Conservation (phyloP, 805 yeast species). For the Starmerella ratchasimensis region DNA sequence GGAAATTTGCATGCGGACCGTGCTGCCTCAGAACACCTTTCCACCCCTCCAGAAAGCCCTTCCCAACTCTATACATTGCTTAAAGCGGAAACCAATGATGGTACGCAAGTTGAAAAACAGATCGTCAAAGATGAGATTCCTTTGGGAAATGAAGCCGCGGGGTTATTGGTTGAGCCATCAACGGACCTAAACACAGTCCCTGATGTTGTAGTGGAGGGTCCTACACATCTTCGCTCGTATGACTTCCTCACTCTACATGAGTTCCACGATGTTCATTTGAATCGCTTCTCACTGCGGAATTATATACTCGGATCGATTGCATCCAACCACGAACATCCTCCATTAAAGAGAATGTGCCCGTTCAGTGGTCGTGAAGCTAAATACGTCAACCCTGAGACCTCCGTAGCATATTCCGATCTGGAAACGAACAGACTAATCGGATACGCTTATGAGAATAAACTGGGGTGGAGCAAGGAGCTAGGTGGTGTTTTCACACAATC, state of each 20-base stretch:
- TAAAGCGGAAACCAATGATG: slow-evolving; percentile 11
- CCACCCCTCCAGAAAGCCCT: too few relatives aligned
- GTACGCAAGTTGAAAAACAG: background rate
- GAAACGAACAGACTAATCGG: slow-evolving; percentile 61
- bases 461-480: slow-evolving; percentile 39
- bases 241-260: slow-evolving; percentile 41
- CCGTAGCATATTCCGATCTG: slow-evolving; percentile 73
- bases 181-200: too few relatives aligned
- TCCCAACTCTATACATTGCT: slow-evolving; percentile 1
- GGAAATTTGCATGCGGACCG: background rate
- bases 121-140: background rate
- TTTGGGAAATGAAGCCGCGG: too few relatives aligned
- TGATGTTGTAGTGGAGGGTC: slow-evolving; percentile 9
- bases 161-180: too few relatives aligned
- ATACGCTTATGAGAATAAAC: slow-evolving; percentile 34
- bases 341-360: slow-evolving; percentile 50
- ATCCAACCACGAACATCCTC: slow-evolving; percentile 11
- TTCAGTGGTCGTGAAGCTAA: slow-evolving; percentile 68
- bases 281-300: slow-evolving; percentile 21
- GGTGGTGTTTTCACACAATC: slow-evolving; percentile 31
- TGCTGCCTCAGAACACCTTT: background rate
- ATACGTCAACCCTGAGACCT: slow-evolving; percentile 78
- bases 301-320: slow-evolving; percentile 49
- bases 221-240: slow-evolving; percentile 7
- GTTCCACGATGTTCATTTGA: slow-evolving; percentile 26